Conservation (phyloP, 2,329 filamentous ascomycete genomes). For the Rhinocladiella similis region DNA sequence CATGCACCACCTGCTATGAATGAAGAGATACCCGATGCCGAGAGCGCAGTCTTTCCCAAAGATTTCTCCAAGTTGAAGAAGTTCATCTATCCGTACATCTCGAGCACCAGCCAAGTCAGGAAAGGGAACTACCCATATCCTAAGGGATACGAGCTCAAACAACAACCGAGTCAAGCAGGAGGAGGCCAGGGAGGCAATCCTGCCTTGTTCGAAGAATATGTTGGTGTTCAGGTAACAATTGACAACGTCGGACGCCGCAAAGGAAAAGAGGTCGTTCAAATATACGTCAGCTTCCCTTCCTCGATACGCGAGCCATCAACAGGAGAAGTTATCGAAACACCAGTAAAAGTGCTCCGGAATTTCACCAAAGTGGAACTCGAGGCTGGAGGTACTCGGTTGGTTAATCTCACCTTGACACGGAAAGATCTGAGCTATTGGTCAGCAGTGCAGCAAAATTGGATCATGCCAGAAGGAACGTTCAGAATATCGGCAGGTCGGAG, state of each 20-base stretch:
- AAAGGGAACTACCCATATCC: slow-evolving; percentile 52
- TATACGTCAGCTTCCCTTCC: slow-evolving; percentile 36
- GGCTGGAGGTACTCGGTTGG: slow-evolving; percentile 53
- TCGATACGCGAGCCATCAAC: slow-evolving; percentile 43
- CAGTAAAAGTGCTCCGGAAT: slow-evolving; percentile 66
- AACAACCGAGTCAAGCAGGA: slow-evolving; percentile 62
- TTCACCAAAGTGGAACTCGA: slow-evolving; percentile 68
- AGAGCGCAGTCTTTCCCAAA: slow-evolving; percentile 61
- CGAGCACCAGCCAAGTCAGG: slow-evolving; percentile 50
- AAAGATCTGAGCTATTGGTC: slow-evolving; percentile 76
- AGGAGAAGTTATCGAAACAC: slow-evolving; percentile 61
- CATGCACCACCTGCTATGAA: slow-evolving; percentile 57
- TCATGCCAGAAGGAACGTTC: slow-evolving; percentile 47
- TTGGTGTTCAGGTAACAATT: slow-evolving; percentile 31
- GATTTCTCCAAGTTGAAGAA: slow-evolving; percentile 64
- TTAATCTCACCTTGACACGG: slow-evolving; percentile 62
- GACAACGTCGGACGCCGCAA: slow-evolving; percentile 26
- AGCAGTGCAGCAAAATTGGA: slow-evolving; percentile 67
- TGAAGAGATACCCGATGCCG: slow-evolving; percentile 54
- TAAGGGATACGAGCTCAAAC: slow-evolving; percentile 54
- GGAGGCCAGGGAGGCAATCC: slow-evolving; percentile 70
- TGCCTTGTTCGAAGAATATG: slow-evolving; percentile 60
- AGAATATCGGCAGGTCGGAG: slow-evolving; percentile 31
- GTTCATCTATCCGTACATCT: slow-evolving; percentile 73
- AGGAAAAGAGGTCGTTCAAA: slow-evolving; percentile 30